Percentiles rank a stretch among this genome's conserved stretches.
Conservation (phyloP, 768 basidiomycete genomes). For the Porpolomopsis calyptriformis region DNA sequence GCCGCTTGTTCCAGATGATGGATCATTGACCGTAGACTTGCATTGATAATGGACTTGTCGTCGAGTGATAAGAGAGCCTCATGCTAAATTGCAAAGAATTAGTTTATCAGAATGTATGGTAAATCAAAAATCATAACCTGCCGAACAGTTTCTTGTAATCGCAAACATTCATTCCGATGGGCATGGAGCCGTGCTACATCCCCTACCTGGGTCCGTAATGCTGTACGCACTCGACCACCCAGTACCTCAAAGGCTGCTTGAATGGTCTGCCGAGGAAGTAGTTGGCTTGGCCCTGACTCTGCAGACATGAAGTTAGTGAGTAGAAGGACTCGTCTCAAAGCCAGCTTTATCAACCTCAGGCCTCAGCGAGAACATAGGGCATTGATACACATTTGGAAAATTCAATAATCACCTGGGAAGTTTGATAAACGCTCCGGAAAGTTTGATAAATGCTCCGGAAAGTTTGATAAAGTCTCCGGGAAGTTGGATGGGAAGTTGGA, state of each 20-base stretch:
- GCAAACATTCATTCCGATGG: not conserved
- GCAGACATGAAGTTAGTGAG: too few species aligned
- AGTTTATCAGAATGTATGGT: not conserved
- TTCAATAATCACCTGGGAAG: too few species aligned
- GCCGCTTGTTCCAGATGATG: constrained; percentile 2
- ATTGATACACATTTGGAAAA: too few species aligned
- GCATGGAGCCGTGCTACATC: constrained; percentile 8
- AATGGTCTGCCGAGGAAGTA: constrained; percentile 9
- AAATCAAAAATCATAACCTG: not conserved
- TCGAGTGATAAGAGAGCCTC: not conserved
- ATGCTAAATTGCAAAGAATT: not conserved
- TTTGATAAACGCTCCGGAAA: too few species aligned
- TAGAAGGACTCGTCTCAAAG: too few species aligned
- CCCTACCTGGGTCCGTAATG: constrained; percentile 13
- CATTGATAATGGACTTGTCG: not conserved
- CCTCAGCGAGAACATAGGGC: too few species aligned
- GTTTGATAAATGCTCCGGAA: too few species aligned
- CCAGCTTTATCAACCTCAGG: too few species aligned
- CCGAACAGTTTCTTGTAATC: not conserved
- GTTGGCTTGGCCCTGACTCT: too few species aligned
- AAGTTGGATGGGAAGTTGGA: too few species aligned
- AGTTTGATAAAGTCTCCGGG: too few species aligned
- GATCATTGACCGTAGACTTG: constrained; percentile 6
- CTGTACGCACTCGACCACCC: constrained; percentile 4
- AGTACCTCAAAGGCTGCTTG: constrained; percentile 9